These are phyloP conservation scores for Quercus agrifolia DNA, from an alignment of 306 rosid genomes.

Conservation along the genomic window DNA sequence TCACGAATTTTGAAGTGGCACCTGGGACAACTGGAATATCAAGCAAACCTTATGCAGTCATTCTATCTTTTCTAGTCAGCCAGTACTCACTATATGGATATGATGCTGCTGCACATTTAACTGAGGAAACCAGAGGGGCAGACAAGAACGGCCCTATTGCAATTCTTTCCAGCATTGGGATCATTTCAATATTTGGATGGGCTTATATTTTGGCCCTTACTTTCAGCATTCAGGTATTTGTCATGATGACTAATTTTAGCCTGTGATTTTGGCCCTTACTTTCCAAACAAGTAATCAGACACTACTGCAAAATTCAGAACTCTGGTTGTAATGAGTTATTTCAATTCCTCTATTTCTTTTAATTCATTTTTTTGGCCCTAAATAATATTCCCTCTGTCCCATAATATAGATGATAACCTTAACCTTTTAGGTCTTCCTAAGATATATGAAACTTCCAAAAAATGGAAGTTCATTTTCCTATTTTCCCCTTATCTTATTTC, in stretches of 20 bases:
- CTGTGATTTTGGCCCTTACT: neutral
- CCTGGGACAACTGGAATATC: conserved; percentile 60
- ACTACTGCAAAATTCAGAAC: neutral
- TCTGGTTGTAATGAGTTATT: neutral
- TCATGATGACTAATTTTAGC: neutral
- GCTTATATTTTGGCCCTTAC: conserved; percentile 87
- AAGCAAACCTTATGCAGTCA: conserved; percentile 87
- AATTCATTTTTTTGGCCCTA: neutral
- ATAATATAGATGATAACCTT: too few relatives aligned
- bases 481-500: too few relatives aligned
- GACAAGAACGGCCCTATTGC: conserved; percentile 88
- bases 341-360: neutral
- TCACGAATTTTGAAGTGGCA: conserved; percentile 55
- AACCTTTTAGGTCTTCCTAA: too few relatives aligned
- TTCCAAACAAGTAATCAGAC: neutral
- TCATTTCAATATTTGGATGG: conserved; percentile 80
- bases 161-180: conserved; percentile 72
- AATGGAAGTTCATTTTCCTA: too few relatives aligned
- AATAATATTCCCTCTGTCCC: too few relatives aligned
- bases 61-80: conserved; percentile 79
- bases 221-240: conserved; percentile 77
- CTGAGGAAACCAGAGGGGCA: conserved; percentile 89
- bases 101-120: conserved; percentile 90
- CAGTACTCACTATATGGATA: conserved; percentile 85
- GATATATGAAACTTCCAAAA: too few relatives aligned